These are phyloP conservation scores for Ophiocordyceps camponoti-floridani DNA, from an alignment of 2,329 filamentous ascomycete genomes.

Conservation along the genomic window DNA sequence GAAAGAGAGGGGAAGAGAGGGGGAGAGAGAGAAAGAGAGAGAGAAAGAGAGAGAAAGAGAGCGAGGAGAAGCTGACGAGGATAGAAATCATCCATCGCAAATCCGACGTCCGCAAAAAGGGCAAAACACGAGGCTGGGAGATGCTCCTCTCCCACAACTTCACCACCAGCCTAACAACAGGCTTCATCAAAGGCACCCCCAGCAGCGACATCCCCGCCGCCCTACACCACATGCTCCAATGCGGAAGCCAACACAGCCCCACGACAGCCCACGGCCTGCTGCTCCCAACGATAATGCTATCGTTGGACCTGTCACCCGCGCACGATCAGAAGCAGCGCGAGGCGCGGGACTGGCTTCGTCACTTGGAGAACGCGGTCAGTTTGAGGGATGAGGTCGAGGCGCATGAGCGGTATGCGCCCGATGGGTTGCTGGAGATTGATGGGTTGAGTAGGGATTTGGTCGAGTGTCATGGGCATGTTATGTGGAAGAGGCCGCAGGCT, in stretches of 20 bases:
- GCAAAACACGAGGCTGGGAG: slow-evolving; percentile 45
- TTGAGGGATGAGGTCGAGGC: slow-evolving; percentile 41
- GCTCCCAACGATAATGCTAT: slow-evolving; percentile 38
- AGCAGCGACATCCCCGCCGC: slow-evolving; percentile 33
- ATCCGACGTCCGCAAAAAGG: slow-evolving; percentile 48
- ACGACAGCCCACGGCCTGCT: slow-evolving; percentile 34
- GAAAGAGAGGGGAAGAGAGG: too few relatives aligned
- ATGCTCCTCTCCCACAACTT: slow-evolving; percentile 42
- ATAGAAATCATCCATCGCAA: slow-evolving; percentile 45
- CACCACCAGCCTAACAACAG: slow-evolving; percentile 34
- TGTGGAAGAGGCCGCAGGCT: slow-evolving; percentile 45
- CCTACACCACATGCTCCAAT: slow-evolving; percentile 31
- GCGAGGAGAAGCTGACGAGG: background rate
- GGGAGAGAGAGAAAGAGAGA: too few relatives aligned
- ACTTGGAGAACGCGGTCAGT: slow-evolving; percentile 41
- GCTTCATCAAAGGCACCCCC: slow-evolving; percentile 42
- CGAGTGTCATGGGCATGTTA: slow-evolving; percentile 42
- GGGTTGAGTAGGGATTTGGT: slow-evolving; percentile 42
- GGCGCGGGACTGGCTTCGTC: slow-evolving; percentile 42
- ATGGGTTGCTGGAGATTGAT: slow-evolving; percentile 36
- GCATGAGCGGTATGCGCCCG: slow-evolving; percentile 34
- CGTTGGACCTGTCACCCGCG: slow-evolving; percentile 34
- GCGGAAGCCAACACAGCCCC: slow-evolving; percentile 22
- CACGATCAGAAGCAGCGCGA: slow-evolving; percentile 45
- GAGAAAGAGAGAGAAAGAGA: too few relatives aligned